Evolutionary conservation across 257 asterid genomes (phyloP).

Genomic region (Solanum bulbocastanum): DNA sequence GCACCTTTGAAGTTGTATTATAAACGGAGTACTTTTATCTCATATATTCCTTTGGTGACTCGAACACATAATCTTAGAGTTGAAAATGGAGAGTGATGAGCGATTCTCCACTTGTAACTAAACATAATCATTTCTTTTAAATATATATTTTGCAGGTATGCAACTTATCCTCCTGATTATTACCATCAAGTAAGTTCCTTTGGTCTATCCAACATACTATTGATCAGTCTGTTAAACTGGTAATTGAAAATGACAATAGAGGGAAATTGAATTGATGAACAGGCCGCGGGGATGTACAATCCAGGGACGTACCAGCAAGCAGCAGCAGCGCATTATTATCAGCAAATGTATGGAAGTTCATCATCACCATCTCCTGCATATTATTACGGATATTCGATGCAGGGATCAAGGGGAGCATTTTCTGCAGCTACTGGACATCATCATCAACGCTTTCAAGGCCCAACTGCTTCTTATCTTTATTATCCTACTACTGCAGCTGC

Average conservation of each 20-base stretch:
- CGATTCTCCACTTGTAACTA: neutral
- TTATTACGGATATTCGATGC: conserved; percentile 63
- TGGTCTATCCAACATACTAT: neutral
- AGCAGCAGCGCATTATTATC: conserved; percentile 47
- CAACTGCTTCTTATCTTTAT: conserved; percentile 47
- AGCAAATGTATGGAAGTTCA: conserved; percentile 52
- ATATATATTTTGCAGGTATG: conserved; percentile 35
- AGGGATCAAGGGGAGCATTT: conserved; percentile 50
- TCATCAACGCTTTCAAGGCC: conserved; percentile 50
- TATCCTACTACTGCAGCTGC: conserved; percentile 30
- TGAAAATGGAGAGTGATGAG: too few relatives aligned
- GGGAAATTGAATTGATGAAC: conserved; percentile 3
- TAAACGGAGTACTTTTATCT: too few relatives aligned
- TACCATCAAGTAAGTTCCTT: conserved; percentile 52
- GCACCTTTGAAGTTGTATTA: too few relatives aligned
- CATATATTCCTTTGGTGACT: neutral
- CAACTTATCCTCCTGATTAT: conserved; percentile 63
- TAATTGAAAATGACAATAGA: neutral
- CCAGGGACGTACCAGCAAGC: conserved; percentile 47
- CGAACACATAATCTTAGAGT: neutral
- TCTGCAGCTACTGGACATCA: conserved; percentile 20
- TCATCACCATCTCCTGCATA: conserved; percentile 55
- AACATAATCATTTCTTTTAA: neutral
- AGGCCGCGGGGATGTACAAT: conserved; percentile 49
- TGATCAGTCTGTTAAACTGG: neutral